phyloP scores from a whole-genome alignment of 257 asterid species.

The Schizonepeta tenuifolia region DNA sequence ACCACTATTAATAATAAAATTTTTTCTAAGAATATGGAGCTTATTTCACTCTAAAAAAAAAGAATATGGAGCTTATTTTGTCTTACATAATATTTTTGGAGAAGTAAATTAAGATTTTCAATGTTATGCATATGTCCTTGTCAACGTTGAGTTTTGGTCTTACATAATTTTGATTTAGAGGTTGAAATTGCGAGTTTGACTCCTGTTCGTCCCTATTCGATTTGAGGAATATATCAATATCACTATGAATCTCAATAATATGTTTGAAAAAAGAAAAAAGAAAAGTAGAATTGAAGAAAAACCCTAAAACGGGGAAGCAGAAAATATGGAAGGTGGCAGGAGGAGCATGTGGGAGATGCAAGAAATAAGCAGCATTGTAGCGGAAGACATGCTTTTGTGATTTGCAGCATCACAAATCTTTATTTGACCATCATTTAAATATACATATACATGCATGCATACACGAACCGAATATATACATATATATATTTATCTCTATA shows the following conservation, averaged over 20 bases:
- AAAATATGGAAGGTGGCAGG: slow-evolving; percentile 54
- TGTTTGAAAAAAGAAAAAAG: neutral
- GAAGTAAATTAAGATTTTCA: too few species aligned
- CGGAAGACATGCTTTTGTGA: slow-evolving; percentile 65
- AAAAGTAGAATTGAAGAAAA: neutral
- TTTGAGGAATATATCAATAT: neutral
- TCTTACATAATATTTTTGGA: too few species aligned
- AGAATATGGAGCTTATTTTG: too few species aligned
- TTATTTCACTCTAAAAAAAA: too few species aligned
- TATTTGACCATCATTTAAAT: slow-evolving; percentile 37
- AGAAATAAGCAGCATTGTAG: slow-evolving; percentile 41
- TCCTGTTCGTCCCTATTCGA: neutral
- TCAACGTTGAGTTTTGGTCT: neutral
- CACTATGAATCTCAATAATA: neutral
- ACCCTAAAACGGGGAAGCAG: slow-evolving; percentile 44
- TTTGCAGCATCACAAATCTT: slow-evolving; percentile 44
- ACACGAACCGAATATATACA: too few species aligned
- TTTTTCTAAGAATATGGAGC: too few species aligned
- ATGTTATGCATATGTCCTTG: too few species aligned
- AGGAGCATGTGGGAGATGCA: slow-evolving; percentile 58
- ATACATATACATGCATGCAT: neutral
- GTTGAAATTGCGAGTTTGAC: neutral
- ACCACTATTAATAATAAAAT: too few species aligned
- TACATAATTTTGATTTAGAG: neutral
- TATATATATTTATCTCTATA: too few species aligned